phyloP scores from a whole-genome alignment of 1,284 basidiomycete genomes.

The Acaromyces ingoldii region DNA sequence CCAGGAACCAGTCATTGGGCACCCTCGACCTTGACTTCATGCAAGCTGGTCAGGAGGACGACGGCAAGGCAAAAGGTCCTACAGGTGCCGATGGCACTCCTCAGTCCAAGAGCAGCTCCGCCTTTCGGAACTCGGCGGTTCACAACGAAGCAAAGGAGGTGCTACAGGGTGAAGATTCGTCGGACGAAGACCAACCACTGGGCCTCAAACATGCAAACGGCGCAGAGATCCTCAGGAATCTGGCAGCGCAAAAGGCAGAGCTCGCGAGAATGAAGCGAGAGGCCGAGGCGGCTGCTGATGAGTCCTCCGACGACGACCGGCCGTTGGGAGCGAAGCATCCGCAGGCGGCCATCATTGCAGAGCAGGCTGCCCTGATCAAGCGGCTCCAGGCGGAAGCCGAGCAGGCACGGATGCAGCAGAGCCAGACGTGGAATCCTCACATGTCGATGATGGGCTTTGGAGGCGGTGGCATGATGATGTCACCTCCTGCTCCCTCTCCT shows the following conservation, averaged over 20 bases:
- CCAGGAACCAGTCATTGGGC: slow-evolving; percentile 23
- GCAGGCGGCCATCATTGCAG: slow-evolving; percentile 48
- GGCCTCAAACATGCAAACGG: slow-evolving; percentile 29
- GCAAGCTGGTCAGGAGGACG: neutral
- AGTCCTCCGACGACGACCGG: slow-evolving; percentile 22
- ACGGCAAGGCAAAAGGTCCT: neutral
- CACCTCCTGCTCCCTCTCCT: no score
- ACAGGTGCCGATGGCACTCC: no score
- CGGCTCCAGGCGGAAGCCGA: slow-evolving; percentile 36
- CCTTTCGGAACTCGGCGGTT: no score
- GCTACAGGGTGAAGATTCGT: slow-evolving; percentile 17
- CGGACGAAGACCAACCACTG: slow-evolving; percentile 38
- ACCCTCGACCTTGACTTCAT: slow-evolving; percentile 31
- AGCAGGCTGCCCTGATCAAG: slow-evolving; percentile 43
- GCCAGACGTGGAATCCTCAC: no score
- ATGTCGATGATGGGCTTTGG: no score
- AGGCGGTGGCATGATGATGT: no score
- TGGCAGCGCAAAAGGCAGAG: slow-evolving; percentile 24
- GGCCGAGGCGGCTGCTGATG: neutral
- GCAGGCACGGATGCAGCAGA: no score
- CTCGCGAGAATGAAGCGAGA: neutral
- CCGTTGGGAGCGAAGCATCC: slow-evolving; percentile 41
- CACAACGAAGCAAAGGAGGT: neutral
- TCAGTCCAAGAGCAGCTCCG: no score
- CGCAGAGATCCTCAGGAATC: slow-evolving; percentile 13